Base-by-base conservation (phyloP, 805 yeast genomes). In the Lachancea thermotolerans region DNA sequence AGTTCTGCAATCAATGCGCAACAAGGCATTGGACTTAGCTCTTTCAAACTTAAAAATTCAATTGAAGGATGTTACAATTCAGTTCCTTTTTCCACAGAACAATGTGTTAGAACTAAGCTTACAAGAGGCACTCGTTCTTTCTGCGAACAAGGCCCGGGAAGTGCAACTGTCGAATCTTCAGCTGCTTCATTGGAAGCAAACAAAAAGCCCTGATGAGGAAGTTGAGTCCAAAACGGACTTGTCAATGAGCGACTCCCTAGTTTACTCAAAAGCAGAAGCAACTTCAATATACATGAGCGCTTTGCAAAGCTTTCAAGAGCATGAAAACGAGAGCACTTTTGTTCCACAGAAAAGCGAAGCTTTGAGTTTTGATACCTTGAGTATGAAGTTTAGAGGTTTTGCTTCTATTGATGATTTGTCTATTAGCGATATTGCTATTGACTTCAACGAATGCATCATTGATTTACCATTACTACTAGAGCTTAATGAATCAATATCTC, bases 231-330 rank as follows among this genome's bases (percentile, higher is more conserved):
- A 55, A 38, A 18, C 40, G 21, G 45, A 45, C 33, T 12, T 35
- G 14, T 29, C 29, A 2, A 57, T 81, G 46, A 60, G 72, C 59
- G 74, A 73, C 32, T 81, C 88, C 54, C 73, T 78, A 65, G 68
- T 80, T 32, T 82, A 81, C 57, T 79, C 91, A 1, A 82, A 78
- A 44, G 79, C 76, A 41, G 84, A 82, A 45, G 83, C 86, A 1
- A 73, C 79, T 39, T 80, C 89, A 2, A 73, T 86, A 15, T 87
- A 85, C 58, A 79, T 85, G 90, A 85, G 95, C 62, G 95, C 95
- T 2, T 70, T 82, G 10, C 79, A 86, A 0, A 72, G 75, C 41
- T 58, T 78, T 16, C 59, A 53, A 27, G 49, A 41, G 4, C 14
- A 37, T 37, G 14, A 31, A 30, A 41, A 31, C 37, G 48, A 35